Conservation (phyloP, 208 protist genomes). For the Vickermania ingenoplastis region DNA sequence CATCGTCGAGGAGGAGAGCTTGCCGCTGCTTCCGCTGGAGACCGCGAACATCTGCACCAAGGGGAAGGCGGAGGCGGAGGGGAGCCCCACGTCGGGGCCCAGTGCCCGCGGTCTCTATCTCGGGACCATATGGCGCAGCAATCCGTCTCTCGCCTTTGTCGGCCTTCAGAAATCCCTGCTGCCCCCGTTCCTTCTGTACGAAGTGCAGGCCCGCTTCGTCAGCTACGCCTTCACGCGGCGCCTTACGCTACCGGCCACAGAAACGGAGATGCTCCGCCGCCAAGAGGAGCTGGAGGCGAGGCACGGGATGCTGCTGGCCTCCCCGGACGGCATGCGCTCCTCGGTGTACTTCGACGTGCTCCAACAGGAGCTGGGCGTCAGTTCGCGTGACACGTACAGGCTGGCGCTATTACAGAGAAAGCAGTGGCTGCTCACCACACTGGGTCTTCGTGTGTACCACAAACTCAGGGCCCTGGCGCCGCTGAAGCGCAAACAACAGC, state of each 20-base stretch:
- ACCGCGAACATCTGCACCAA: background rate
- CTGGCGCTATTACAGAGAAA: slow-evolving; percentile 44
- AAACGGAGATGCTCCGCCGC: slow-evolving; percentile 11
- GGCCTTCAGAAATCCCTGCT: slow-evolving; percentile 65
- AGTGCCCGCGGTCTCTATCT: slow-evolving; percentile 50
- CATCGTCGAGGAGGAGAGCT: slow-evolving; percentile 33
- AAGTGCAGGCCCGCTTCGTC: slow-evolving; percentile 77
- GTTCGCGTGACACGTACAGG: slow-evolving; percentile 72
- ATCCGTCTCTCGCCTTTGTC: slow-evolving; percentile 72
- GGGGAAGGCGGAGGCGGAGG: background rate
- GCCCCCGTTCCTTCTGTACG: slow-evolving; percentile 75
- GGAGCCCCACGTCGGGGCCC: background rate
- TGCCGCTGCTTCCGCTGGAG: slow-evolving; percentile 8
- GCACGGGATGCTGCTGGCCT: slow-evolving; percentile 5
- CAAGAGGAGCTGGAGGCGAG: slow-evolving; percentile 28
- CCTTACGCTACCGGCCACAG: slow-evolving; percentile 26
- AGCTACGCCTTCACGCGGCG: slow-evolving; percentile 70
- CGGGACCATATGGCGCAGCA: slow-evolving; percentile 44
- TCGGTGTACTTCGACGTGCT: slow-evolving; percentile 77
- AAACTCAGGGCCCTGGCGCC: slow-evolving; percentile 68
- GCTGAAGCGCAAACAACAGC: slow-evolving; percentile 81
- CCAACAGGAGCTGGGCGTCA: slow-evolving; percentile 60
- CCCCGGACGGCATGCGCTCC: slow-evolving; percentile 22
- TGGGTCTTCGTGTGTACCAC: slow-evolving; percentile 58
- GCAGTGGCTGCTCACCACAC: slow-evolving; percentile 52